These are phyloP conservation scores for Solanum piurae DNA, from an alignment of 257 asterid genomes.

Conservation along the genomic window DNA sequence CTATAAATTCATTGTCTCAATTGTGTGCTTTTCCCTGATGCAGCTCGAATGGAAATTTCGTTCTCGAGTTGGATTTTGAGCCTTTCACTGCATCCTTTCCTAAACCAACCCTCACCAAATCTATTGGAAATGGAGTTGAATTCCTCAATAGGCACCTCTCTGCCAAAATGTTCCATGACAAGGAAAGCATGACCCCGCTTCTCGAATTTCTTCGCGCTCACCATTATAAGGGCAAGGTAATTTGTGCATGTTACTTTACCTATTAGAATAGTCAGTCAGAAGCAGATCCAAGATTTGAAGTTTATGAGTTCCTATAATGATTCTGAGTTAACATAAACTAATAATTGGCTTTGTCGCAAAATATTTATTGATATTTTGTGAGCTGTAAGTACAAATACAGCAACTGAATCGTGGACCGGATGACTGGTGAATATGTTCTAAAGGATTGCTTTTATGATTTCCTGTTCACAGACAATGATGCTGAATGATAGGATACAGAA, in stretches of 20 bases:
- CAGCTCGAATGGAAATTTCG: constrained; percentile 71
- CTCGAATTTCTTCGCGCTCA: constrained; percentile 80
- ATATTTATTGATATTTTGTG: neutral
- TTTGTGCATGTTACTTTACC: neutral
- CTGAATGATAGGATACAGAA: constrained; percentile 58
- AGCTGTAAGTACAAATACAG: neutral
- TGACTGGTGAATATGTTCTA: neutral
- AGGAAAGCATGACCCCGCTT: constrained; percentile 87
- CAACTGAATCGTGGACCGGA: neutral
- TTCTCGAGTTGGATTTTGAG: constrained; percentile 88
- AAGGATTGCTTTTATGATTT: neutral
- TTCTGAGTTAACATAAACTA: neutral
- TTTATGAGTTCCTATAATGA: neutral
- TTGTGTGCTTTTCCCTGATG: constrained; percentile 1
- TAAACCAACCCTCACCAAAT: constrained; percentile 89
- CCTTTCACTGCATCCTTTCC: constrained; percentile 92
- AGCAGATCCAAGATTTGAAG: too few relatives aligned
- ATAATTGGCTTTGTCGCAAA: neutral
- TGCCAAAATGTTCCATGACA: constrained; percentile 93
- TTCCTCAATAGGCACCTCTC: constrained; percentile 95
- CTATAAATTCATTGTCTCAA: neutral
- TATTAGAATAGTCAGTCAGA: neutral
- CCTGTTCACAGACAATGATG: constrained; percentile 69
- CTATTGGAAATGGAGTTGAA: constrained; percentile 95
- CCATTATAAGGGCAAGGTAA: constrained; percentile 78